These are phyloP conservation scores for Solanum pimpinellifolium DNA, from an alignment of 257 asterid genomes.

Conservation along the genomic window DNA sequence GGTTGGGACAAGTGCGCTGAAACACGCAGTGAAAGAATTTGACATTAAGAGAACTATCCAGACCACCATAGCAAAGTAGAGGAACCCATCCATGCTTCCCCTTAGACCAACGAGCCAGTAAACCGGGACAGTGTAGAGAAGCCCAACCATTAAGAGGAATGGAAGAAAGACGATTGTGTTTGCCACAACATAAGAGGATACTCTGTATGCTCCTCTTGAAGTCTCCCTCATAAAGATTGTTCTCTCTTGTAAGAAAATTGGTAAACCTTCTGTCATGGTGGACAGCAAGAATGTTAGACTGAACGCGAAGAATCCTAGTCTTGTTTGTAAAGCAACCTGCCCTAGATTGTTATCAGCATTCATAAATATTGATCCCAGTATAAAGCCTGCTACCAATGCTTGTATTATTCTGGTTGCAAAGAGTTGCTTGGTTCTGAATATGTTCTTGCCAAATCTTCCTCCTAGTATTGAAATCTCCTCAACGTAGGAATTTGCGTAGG, in stretches of 20 bases:
- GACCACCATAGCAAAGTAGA: conserved; percentile 57
- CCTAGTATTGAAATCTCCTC: conserved; percentile 44
- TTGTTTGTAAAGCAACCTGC: conserved; percentile 33
- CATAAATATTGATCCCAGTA: conserved; percentile 68
- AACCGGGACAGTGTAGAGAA: conserved; percentile 50
- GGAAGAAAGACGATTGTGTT: conserved; percentile 69
- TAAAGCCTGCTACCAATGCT: conserved; percentile 44
- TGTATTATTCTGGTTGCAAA: conserved; percentile 54
- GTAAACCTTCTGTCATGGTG: conserved; percentile 71
- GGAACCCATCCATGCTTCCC: conserved; percentile 40
- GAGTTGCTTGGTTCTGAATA: conserved; percentile 63
- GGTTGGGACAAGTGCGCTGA: conserved; percentile 77
- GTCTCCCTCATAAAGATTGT: conserved; percentile 60
- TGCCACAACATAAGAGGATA: conserved; percentile 62
- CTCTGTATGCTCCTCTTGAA: conserved; percentile 68
- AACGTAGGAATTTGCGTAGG: conserved; percentile 30
- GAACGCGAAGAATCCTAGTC: conserved; percentile 77
- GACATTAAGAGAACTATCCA: conserved; percentile 72
- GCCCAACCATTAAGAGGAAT: conserved; percentile 45
- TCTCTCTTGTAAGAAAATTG: conserved; percentile 72
- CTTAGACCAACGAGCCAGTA: conserved; percentile 81
- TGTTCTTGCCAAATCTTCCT: conserved; percentile 56
- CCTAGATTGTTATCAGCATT: conserved; percentile 30
- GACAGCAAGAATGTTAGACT: conserved; percentile 66
- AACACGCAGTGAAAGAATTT: conserved; percentile 74